Base-by-base conservation (phyloP, 2,329 filamentous ascomycete species). In the Salinomyces thailandicus region DNA sequence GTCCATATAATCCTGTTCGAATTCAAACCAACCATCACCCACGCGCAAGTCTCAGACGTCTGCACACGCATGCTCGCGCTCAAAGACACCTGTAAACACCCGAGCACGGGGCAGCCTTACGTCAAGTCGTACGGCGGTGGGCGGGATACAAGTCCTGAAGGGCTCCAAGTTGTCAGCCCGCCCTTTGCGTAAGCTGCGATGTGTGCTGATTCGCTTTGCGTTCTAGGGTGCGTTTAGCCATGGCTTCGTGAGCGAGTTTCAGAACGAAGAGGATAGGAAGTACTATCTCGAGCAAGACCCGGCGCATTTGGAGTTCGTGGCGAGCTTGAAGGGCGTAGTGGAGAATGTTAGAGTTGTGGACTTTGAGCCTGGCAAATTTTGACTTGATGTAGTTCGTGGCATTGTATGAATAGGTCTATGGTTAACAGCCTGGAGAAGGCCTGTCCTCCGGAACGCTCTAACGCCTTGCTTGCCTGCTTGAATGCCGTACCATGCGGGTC, bases 251-350 rank as follows among this genome's bases (percentile, higher is more conserved):
- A 68, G 71, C 15, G 73, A 82, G 47, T 85, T 86, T 40, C 67
- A 70, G 7, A 77, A 57, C 15, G 63, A 64, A 13, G 69, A 73
- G 43, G 80, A 86, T 51, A 64, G 79, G 31, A 69, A 77, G 42
- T 85, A 83, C 49, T 86, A 85, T 52, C 58, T 81, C 5, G 58
- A 71, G 35, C 60, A 74, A 18, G 81, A 86, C 47, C 76, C 77
- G 1, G 70, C 60, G 6, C 81, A 85, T 52, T 59, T 66, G 22
- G 71, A 57, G 0, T 84, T 83, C 46, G 62, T 73, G n/a, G 61
- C 68, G 38, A 67, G 60, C 43, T 53, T 72, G 19, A 59, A 61
- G 6, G 60, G 58, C 5, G 47, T 73, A 2, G 47, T 78, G 11
- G 60, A 71, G 42, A 72, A 72, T 50, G 67, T 67, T 2, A 64